Conservation (phyloP, 2,329 filamentous ascomycete species). For the Chalara sp. region DNA sequence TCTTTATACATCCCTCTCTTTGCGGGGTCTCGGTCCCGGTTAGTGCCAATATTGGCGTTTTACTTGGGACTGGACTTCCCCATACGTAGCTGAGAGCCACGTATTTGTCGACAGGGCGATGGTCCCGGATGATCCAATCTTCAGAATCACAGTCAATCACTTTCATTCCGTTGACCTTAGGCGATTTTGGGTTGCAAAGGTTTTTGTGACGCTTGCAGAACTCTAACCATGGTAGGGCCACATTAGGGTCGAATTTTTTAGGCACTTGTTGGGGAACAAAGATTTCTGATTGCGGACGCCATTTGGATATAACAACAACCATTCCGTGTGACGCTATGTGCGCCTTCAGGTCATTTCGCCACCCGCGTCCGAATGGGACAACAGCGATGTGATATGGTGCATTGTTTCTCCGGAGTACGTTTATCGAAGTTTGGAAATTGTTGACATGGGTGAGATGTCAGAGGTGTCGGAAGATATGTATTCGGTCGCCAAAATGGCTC, state of each 20-base stretch:
- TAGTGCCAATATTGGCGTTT: slow-evolving; percentile 2
- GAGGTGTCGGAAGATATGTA: slow-evolving; percentile 3
- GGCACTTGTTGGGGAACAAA: slow-evolving; percentile 3
- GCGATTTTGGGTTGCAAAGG: slow-evolving; percentile 4
- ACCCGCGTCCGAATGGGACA: slow-evolving; percentile 3
- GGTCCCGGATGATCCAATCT: slow-evolving; percentile 3
- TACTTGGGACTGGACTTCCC: slow-evolving; percentile 1
- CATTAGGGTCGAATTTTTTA: slow-evolving; percentile 4
- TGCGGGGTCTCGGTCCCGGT: slow-evolving; percentile 1
- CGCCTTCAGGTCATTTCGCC: slow-evolving; percentile 3
- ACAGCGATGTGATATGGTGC: slow-evolving; percentile 2
- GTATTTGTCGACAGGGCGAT: slow-evolving; percentile 2
- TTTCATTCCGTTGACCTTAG: slow-evolving; percentile 3
- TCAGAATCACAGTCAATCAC: slow-evolving; percentile 3
- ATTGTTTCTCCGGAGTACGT: slow-evolving; percentile 2
- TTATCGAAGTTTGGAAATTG: slow-evolving; percentile 3
- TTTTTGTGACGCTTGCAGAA: slow-evolving; percentile 3
- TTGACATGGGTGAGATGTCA: slow-evolving; percentile 3
- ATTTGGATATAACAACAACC: slow-evolving; percentile 2
- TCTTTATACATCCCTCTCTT: slow-evolving; percentile 3
- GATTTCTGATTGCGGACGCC: slow-evolving; percentile 2
- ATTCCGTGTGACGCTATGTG: slow-evolving; percentile 3
- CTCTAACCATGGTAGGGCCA: slow-evolving; percentile 1
- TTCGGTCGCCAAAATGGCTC: slow-evolving; percentile 1
- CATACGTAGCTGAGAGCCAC: slow-evolving; percentile 3